Base-by-base conservation (phyloP, 768 basidiomycete species). In the Pleurotus pulmonarius region DNA sequence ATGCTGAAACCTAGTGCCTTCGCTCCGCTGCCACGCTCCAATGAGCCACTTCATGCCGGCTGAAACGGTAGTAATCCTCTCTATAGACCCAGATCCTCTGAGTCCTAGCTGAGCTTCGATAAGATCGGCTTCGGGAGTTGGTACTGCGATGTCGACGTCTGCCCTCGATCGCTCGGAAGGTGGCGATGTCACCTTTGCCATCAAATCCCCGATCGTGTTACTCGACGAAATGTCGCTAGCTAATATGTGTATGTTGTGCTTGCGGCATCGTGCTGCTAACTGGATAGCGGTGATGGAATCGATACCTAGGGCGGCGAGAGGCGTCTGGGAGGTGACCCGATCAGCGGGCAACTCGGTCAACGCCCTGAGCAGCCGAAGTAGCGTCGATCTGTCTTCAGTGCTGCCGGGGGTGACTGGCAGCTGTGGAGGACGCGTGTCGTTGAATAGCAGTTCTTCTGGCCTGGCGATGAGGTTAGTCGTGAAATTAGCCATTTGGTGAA, bases 241-340 rank as follows among this genome's bases (percentile, higher is more conserved):
- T 11, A 60, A 55, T 24, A 74, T 46, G 16, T 58, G 57, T 43
- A 80, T 57, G 1, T 78, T 78, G 3, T 63, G 66, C 45, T 66
- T 64, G 45, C 73, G 69, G 60, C 71, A 73, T 55, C 69, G 75
- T 5, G 74, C 70, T 8, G 69, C 68, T 11, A 81, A 65, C 49
- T 75, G 73, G 37, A 81, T 76, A 18, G 80, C 77, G 16, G 75
- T 75, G 56, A 81, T 80, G 1, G 80, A 81, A 60, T 81, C 80
- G 9, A 81, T 66, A 16, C 80, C 80, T 9, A 81, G 61, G 5
- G 74, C 67, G 11, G 67, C 66, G 15, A 79, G 68, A 3, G 70
- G 70, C 5, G 74, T 78, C 3, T 63, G 59, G 15, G 67, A 57
- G 16, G 64, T 60, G 4, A 81, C 64, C 16, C 64, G 59, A 3